Conservation (phyloP, 768 basidiomycete genomes). For the Termitomyces sp. region DNA sequence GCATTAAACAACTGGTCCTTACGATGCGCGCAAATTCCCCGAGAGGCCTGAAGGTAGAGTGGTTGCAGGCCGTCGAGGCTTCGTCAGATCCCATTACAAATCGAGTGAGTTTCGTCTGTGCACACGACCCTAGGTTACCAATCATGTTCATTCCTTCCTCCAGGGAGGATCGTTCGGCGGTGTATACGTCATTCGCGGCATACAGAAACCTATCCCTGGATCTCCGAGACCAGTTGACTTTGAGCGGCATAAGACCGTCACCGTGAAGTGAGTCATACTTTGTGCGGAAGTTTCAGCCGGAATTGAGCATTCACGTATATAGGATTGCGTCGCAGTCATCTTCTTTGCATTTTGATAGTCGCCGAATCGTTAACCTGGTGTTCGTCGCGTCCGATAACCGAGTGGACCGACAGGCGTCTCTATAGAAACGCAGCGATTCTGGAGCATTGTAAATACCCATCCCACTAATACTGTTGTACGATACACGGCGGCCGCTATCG, state of each 20-base stretch:
- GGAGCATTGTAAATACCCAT: not conserved
- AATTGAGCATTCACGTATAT: not conserved
- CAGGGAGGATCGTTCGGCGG: slow-evolving; percentile 47
- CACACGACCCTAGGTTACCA: not conserved
- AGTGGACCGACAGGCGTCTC: slow-evolving; percentile 21
- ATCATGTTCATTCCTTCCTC: not conserved
- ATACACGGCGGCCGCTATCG: not conserved
- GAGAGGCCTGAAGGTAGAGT: slow-evolving; percentile 39
- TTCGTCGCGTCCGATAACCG: slow-evolving; percentile 44
- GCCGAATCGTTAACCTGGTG: slow-evolving; percentile 40
- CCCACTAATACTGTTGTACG: slow-evolving; percentile 2
- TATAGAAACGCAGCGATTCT: slow-evolving; percentile 9
- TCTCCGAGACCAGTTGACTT: slow-evolving; percentile 27
- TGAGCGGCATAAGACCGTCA: slow-evolving; percentile 46
- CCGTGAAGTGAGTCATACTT: slow-evolving; percentile 36
- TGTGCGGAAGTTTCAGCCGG: not conserved
- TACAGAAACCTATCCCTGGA: slow-evolving; percentile 32
- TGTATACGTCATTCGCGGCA: slow-evolving; percentile 45
- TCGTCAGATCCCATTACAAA: slow-evolving; percentile 33
- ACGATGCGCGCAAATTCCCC: slow-evolving; percentile 34
- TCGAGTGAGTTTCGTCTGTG: slow-evolving; percentile 28
- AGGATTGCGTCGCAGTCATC: slow-evolving; percentile 39
- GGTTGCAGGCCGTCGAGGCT: slow-evolving; percentile 40
- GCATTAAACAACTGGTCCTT: slow-evolving; percentile 36
- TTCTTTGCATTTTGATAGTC: slow-evolving; percentile 32